Conservation (phyloP, 768 basidiomycete species). For the Boletus pseudopeckii region DNA sequence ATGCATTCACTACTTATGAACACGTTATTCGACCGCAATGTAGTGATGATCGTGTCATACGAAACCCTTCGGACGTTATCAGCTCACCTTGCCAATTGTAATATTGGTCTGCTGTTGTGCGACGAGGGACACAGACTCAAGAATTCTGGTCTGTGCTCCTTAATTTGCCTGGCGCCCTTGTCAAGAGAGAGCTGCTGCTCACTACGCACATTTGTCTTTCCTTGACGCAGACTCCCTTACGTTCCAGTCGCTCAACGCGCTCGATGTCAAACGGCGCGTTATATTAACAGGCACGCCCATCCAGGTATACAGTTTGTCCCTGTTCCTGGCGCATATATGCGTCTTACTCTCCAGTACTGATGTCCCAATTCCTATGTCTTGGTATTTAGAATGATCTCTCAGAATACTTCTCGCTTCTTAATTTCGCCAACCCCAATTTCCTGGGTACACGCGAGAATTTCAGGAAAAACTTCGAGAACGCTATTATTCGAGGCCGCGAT, state of each 20-base stretch:
- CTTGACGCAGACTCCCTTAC: slow-evolving; percentile 69
- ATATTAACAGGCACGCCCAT: slow-evolving; percentile 94
- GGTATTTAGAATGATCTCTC: slow-evolving; percentile 79
- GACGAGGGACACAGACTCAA: slow-evolving; percentile 98
- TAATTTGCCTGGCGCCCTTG: not conserved
- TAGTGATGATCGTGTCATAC: slow-evolving; percentile 99
- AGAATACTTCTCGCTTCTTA: slow-evolving; percentile 91
- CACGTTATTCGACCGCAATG: not conserved
- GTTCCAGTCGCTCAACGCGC: slow-evolving; percentile 74
- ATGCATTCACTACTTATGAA: not conserved
- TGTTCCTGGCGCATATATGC: slow-evolving; percentile 1
- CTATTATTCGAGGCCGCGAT: slow-evolving; percentile 87
- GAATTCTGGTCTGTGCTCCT: slow-evolving; percentile 71
- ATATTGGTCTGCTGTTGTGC: slow-evolving; percentile 88
- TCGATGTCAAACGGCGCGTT: slow-evolving; percentile 87
- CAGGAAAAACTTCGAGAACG: slow-evolving; percentile 91
- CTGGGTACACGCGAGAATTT: slow-evolving; percentile 88
- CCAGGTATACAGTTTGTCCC: slow-evolving; percentile 46
- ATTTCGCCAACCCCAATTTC: slow-evolving; percentile 90
- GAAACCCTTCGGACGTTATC: slow-evolving; percentile 87
- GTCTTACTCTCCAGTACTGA: not conserved
- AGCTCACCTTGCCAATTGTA: slow-evolving; percentile 70
- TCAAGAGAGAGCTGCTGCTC: not conserved
- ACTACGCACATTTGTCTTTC: not conserved
- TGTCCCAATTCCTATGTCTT: not conserved